These are phyloP conservation scores for Penicillium sp. DNA, from an alignment of 2,329 filamentous ascomycete species.

Conservation along the genomic window DNA sequence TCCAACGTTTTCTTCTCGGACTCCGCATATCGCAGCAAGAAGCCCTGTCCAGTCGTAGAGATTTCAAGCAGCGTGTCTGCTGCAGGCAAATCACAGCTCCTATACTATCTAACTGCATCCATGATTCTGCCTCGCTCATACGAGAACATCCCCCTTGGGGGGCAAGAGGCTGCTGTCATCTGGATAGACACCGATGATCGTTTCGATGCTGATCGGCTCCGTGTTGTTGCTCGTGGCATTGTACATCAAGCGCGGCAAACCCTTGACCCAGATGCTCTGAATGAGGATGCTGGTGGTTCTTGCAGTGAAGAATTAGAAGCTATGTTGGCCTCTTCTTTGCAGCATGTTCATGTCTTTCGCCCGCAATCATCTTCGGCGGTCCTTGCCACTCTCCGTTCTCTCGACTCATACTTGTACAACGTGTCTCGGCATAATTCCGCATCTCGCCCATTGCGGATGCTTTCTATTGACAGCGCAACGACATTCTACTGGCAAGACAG, in stretches of 20 bases:
- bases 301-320: conserved; percentile 21
- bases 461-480: conserved; percentile 60
- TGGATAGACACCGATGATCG: conserved; percentile 61
- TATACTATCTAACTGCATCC: conserved; percentile 59
- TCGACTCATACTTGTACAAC: conserved; percentile 57
- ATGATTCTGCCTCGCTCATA: conserved; percentile 54
- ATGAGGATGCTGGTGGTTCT: background rate
- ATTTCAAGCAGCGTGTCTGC: conserved; percentile 56
- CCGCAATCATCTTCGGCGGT: conserved; percentile 57
- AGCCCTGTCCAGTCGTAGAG: conserved; percentile 52
- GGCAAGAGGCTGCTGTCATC: conserved; percentile 56
- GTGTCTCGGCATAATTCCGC: conserved; percentile 50
- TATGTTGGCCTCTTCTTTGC: conserved; percentile 47
- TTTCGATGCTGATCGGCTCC: conserved; percentile 57
- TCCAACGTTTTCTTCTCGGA: conserved; percentile 11
- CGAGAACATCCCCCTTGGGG: conserved; percentile 41
- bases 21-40: conserved; percentile 10
- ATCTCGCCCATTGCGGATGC: conserved; percentile 51
- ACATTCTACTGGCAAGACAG: conserved; percentile 61
- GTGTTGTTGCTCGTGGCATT: conserved; percentile 32
- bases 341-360: conserved; percentile 63
- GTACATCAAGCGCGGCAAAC: conserved; percentile 23
- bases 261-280: background rate
- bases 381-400: conserved; percentile 51
- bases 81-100: conserved; percentile 62